Evolutionary conservation across 2,329 filamentous ascomycete species (phyloP).

Genomic region (Nemania sp.): DNA sequence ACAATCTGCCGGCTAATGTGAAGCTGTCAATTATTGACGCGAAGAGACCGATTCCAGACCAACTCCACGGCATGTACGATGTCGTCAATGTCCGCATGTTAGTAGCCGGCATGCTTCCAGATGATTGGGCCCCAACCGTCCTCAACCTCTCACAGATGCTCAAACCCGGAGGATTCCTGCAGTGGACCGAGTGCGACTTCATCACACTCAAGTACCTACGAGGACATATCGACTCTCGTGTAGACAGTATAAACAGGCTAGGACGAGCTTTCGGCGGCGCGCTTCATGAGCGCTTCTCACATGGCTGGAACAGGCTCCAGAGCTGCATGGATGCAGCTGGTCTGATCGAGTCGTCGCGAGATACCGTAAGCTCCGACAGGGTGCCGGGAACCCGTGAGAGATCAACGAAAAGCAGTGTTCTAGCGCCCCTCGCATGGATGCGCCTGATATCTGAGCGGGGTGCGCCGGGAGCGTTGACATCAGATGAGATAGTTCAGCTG

Average conservation of each 20-base stretch:
- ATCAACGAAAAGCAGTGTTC: neutral
- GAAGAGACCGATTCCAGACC: constrained; percentile 21
- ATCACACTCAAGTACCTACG: neutral
- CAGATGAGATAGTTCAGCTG: constrained; percentile 5
- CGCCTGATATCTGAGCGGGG: constrained; percentile 12
- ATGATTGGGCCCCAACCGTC: constrained; percentile 18
- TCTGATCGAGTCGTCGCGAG: neutral
- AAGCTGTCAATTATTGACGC: neutral
- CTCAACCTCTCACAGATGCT: constrained; percentile 13
- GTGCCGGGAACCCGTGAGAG: constrained; percentile 18
- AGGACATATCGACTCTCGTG: neutral
- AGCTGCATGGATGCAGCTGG: neutral
- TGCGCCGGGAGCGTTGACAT: neutral
- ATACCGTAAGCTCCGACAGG: constrained; percentile 20
- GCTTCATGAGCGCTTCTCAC: constrained; percentile 10
- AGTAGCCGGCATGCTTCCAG: constrained; percentile 17
- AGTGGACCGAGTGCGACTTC: constrained; percentile 16
- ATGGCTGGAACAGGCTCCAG: constrained; percentile 19
- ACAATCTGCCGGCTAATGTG: neutral
- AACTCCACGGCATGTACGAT: constrained; percentile 23
- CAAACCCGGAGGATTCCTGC: constrained; percentile 24
- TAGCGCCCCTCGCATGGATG: constrained; percentile 15
- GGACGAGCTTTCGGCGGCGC: neutral
- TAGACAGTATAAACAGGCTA: neutral
- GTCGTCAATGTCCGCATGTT: constrained; percentile 25